Conservation (phyloP, 1,139 yeast species). For the Diutina rugosa region DNA sequence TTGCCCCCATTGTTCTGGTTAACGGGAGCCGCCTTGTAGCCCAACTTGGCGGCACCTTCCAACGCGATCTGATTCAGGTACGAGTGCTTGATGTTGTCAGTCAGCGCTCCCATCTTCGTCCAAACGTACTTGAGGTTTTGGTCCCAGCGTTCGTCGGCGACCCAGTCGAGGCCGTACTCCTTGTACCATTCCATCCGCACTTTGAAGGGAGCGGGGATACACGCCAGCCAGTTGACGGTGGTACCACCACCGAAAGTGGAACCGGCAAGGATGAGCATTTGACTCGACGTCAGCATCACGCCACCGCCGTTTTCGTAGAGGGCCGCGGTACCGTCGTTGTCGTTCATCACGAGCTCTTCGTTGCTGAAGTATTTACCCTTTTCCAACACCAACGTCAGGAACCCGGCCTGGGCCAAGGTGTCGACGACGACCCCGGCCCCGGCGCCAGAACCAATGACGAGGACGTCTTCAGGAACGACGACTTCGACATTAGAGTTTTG, state of each 20-base stretch:
- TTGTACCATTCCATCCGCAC: conserved; percentile 46
- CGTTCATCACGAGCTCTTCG: conserved; percentile 25
- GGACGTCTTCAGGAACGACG: conserved; percentile 16
- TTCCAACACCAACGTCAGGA: conserved; percentile 35
- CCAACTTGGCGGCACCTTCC: conserved; percentile 34
- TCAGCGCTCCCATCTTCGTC: conserved; percentile 36
- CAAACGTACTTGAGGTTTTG: conserved; percentile 35
- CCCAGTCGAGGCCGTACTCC: conserved; percentile 36
- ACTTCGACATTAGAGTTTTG: neutral
- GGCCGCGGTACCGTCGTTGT: conserved; percentile 20
- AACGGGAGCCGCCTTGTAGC: conserved; percentile 27
- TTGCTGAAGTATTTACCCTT: conserved; percentile 35
- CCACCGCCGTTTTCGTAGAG: conserved; percentile 32
- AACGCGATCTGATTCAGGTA: conserved; percentile 30
- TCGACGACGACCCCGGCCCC: conserved; percentile 50
- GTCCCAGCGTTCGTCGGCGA: conserved; percentile 29
- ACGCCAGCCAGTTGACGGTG: conserved; percentile 53
- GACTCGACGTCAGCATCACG: conserved; percentile 20
- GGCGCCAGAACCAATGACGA: conserved; percentile 44
- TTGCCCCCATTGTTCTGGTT: conserved; percentile 40
- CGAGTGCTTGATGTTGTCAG: conserved; percentile 31
- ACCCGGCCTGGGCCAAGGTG: conserved; percentile 32
- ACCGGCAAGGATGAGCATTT: conserved; percentile 35
- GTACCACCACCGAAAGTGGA: conserved; percentile 51
- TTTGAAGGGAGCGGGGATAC: conserved; percentile 37